A percentile compares a stretch with the other conserved stretches of the same genome.
phyloP scores from a whole-genome alignment of 345 rosid genomes.

The Euphorbia pulcherrima region DNA sequence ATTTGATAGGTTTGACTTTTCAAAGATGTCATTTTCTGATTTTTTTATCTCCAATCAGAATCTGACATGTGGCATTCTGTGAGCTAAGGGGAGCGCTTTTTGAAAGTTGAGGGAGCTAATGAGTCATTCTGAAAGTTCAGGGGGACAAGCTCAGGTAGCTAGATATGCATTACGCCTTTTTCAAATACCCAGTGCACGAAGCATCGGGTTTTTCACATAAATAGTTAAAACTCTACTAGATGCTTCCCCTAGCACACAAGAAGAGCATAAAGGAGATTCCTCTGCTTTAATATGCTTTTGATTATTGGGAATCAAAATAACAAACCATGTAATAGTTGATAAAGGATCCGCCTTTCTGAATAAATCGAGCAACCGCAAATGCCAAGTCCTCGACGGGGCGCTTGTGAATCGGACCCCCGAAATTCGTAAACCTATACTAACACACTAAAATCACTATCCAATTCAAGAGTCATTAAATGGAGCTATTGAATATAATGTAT shows the following conservation, averaged over 20 bases:
- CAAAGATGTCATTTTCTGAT: too few species aligned
- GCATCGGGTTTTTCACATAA: background rate
- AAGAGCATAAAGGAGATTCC: constrained; percentile 4
- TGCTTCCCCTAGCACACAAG: constrained; percentile 12
- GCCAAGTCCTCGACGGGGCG: constrained; percentile 31
- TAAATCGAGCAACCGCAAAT: constrained; percentile 31
- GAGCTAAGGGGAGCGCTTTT: too few species aligned
- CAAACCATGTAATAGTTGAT: constrained; percentile 34
- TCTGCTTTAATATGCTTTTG: constrained; percentile 8
- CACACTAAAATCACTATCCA: background rate
- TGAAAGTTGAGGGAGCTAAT: too few species aligned
- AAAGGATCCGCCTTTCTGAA: constrained; percentile 32
- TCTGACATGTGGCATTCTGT: too few species aligned
- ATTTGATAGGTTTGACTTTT: too few species aligned
- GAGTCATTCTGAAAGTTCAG: too few species aligned
- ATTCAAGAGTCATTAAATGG: background rate
- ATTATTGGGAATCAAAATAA: background rate
- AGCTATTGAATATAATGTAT: background rate
- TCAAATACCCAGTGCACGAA: too few species aligned
- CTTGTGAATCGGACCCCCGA: constrained; percentile 27
- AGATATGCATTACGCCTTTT: too few species aligned
- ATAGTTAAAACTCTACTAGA: background rate
- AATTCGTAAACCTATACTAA: constrained; percentile 26
- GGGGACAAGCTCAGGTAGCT: too few species aligned
- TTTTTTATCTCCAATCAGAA: too few species aligned